Percentiles rank a stretch among this genome's conserved stretches.
Conservation (phyloP, 352 stramenopile species). For the Peronospora farinosa region DNA sequence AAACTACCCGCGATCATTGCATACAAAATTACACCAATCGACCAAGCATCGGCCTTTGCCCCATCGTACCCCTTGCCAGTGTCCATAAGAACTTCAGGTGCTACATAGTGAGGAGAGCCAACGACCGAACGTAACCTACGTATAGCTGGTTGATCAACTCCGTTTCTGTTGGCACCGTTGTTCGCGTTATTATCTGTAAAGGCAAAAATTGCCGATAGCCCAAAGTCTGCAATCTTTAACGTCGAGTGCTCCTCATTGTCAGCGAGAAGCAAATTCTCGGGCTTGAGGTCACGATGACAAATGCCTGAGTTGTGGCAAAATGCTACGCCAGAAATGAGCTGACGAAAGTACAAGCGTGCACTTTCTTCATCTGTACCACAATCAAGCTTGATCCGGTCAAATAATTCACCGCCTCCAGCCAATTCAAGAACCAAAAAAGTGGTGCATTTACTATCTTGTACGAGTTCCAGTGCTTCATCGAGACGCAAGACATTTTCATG, state of each 20-base stretch:
- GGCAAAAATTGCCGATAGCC: constrained; percentile 86
- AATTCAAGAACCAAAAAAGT: constrained; percentile 91
- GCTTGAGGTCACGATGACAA: constrained; percentile 94
- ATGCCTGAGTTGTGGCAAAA: constrained; percentile 89
- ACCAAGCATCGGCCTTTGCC: constrained; percentile 89
- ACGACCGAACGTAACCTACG: constrained; percentile 90
- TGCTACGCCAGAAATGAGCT: constrained; percentile 83
- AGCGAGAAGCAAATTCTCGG: constrained; percentile 91
- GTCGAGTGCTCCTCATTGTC: constrained; percentile 80
- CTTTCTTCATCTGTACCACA: constrained; percentile 80
- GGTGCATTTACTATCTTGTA: constrained; percentile 92
- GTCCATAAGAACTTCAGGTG: constrained; percentile 92
- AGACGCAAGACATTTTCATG: constrained; percentile 93
- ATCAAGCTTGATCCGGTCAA: constrained; percentile 90
- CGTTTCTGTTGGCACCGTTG: constrained; percentile 16
- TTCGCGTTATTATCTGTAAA: constrained; percentile 40
- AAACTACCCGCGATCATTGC: constrained; percentile 91
- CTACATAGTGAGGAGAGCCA: constrained; percentile 94
- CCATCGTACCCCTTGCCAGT: constrained; percentile 84
- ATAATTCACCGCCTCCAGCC: constrained; percentile 87
- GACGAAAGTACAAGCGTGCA: constrained; percentile 84
- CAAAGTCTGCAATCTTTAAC: constrained; percentile 93
- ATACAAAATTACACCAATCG: constrained; percentile 90
- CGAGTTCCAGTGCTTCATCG: constrained; percentile 91
- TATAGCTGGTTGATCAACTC: constrained; percentile 28